Base-by-base conservation (phyloP, 768 basidiomycete genomes). In the Suillus subaureus region DNA sequence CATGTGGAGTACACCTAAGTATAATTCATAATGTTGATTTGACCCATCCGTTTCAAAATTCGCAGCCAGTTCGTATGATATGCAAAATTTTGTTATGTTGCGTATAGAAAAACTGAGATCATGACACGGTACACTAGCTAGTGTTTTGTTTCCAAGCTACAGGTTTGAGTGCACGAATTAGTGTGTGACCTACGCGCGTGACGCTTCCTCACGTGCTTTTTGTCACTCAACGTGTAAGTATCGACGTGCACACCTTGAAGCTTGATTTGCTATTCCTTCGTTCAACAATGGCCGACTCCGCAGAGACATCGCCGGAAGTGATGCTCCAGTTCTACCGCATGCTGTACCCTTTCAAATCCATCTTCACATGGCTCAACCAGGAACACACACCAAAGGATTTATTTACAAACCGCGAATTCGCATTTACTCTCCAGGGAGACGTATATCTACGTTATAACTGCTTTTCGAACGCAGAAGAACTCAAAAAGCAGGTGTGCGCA, bases 311-410 rank as follows among this genome's bases (percentile, higher is more conserved):
- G 0, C 85, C 87, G 16, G 86, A 89, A 72, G 81, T 90, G 61
- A 91, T 91, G 88, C 77, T 84, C 28, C 82, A 85, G 12, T 99
- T 95, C 78, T 99, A 99, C 80, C 84, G 89, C 51, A 87, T 94
- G 54, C 82, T 99, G 1, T 98, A 97, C 77, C 97, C 97, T 3
- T 99, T 94, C 85, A 92, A 95, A 74, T 91, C 94, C 1, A 85
- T 99, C 68, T 98, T 90, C 79, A 84, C 86, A 66, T 99, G 97
- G 97, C 83, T 99, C 28, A 98, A 98, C 74, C 97, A 98, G 68
- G 91, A 91, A 68, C 91, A 93, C 67, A 80, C 83, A 63, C 86
- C 96, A 1, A 85, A 89, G 15, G 88, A 86, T 66, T 86, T 93
- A 58, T 99, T 94, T 75, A 94, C 93, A 4, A 89, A 98, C 73